Percentiles rank a stretch among this genome's conserved stretches.
phyloP scores from a whole-genome alignment of 2,329 filamentous ascomycete species.

The Berkeleyomyces rouxiae region DNA sequence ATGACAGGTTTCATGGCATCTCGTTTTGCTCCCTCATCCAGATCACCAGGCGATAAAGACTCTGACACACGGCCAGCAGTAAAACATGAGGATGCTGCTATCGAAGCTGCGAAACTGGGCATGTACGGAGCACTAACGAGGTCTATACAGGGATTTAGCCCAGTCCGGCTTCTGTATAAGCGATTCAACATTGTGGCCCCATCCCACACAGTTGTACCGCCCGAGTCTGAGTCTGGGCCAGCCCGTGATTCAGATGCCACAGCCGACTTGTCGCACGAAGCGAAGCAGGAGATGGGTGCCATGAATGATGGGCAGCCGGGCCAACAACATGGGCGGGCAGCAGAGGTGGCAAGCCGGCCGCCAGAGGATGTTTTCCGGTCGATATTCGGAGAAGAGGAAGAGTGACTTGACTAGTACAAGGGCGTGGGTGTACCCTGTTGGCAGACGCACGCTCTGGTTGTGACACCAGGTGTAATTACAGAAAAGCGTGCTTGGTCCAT shows the following conservation, averaged over 20 bases:
- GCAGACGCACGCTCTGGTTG: too few species aligned
- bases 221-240: neutral
- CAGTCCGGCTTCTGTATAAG: constrained; percentile 77
- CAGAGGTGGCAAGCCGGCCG: neutral
- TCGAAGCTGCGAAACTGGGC: constrained; percentile 71
- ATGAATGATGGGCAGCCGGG: neutral
- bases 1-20: constrained; percentile 86
- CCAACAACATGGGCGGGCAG: neutral
- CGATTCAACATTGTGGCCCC: constrained; percentile 78
- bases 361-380: constrained; percentile 12
- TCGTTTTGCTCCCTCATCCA: constrained; percentile 62
- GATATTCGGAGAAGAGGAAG: constrained; percentile 13
- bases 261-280: neutral
- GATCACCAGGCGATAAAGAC: constrained; percentile 13
- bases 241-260: neutral
- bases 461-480: too few species aligned
- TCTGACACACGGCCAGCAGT: constrained; percentile 22
- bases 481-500: neutral
- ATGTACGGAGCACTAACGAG: constrained; percentile 90
- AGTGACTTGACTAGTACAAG: neutral
- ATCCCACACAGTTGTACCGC: constrained; percentile 27
- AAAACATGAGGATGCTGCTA: constrained; percentile 48
- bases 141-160: constrained; percentile 53
- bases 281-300: neutral
- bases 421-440: too few species aligned